These are phyloP conservation scores for Zasmidium cellare DNA, from an alignment of 2,329 filamentous ascomycete genomes.

Conservation along the genomic window DNA sequence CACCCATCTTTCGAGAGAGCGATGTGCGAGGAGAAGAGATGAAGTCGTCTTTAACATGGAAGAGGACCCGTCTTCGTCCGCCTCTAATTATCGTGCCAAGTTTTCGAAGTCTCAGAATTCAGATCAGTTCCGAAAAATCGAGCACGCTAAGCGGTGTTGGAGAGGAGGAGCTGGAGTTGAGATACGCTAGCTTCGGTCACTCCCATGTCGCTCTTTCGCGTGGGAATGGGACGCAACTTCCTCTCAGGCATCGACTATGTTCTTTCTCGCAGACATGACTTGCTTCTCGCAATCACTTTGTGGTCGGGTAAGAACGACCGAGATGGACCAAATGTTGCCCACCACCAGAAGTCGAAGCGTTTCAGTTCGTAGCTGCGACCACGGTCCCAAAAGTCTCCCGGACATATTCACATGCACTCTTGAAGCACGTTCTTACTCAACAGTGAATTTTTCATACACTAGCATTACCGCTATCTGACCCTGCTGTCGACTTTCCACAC, in stretches of 20 bases:
- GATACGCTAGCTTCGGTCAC: background rate
- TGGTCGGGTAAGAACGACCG: too few relatives aligned
- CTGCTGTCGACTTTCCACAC: conserved; percentile 1
- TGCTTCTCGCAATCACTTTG: too few relatives aligned
- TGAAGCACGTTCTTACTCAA: too few relatives aligned
- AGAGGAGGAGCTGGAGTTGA: too few relatives aligned
- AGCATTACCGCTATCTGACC: conserved; percentile 4
- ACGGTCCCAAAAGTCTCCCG: too few relatives aligned
- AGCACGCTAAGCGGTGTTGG: too few relatives aligned
- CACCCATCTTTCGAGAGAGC: conserved; percentile 66
- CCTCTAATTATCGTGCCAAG: background rate
- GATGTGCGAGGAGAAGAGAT: background rate
- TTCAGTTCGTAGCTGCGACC: too few relatives aligned
- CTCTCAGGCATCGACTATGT: too few relatives aligned
- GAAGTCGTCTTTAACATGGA: conserved; percentile 1
- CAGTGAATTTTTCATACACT: conserved; percentile 1
- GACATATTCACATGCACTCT: too few relatives aligned
- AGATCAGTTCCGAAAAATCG: background rate
- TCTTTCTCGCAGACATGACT: too few relatives aligned
- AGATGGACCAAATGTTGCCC: too few relatives aligned
- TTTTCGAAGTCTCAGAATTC: background rate
- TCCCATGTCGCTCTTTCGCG: background rate
- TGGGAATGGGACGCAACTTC: background rate
- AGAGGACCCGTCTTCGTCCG: background rate
- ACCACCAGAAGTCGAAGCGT: too few relatives aligned